Evolutionary conservation across 192 early-diverging fungal genomes (phyloP), one percentile per base, ranked within the genome.

Genomic region (Mortierella hygrophila): DNA sequence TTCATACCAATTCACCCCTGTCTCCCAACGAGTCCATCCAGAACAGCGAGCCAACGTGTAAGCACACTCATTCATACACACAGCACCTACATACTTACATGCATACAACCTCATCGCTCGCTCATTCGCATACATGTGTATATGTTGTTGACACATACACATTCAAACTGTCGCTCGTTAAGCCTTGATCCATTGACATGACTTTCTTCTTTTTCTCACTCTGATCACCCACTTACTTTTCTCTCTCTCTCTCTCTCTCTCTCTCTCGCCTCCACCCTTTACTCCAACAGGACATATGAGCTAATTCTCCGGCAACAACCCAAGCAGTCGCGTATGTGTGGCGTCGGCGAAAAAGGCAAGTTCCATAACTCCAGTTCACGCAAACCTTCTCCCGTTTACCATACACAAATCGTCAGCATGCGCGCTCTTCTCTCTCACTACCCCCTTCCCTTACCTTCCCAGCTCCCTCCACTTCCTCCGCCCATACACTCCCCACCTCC

Each of bases 261-360:
- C 26, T 44, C 37, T 16, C 46, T 63, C 13, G 10, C 21, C 38
- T 47, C 20, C 49, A 11, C 55, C 55, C 23, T 32, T 55, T 15
- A n/a, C 26, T 41, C 23, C 21, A 68, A 6, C 72, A 90, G 88
- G 2, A 88, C 90, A 70, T 93, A 93, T 86, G 85, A 83, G 37
- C 90, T 97, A 40, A 91, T 94, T 72, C 90, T 97, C 29, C 90
- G 94, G 15, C 97, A 98, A 85, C 94, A 97, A 90, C 97, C 97
- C 46, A 94, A 95, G 84, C 97, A 96, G 90, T 96, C 96, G 26
- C 92, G 97, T 77, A 95, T 97, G 92, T 98, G 97, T 85, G 96
- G 97, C 75, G 96, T 97, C 85, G 96, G 95, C 78, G 97, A 97
- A 83, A 98, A 98, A 93, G 96, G 96, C 95, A 93, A 83, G 90